Percentiles rank a stretch among this genome's conserved stretches.
These are phyloP conservation scores for Corylus heterophylla DNA, from an alignment of 306 rosid species.

Conservation along the genomic window DNA sequence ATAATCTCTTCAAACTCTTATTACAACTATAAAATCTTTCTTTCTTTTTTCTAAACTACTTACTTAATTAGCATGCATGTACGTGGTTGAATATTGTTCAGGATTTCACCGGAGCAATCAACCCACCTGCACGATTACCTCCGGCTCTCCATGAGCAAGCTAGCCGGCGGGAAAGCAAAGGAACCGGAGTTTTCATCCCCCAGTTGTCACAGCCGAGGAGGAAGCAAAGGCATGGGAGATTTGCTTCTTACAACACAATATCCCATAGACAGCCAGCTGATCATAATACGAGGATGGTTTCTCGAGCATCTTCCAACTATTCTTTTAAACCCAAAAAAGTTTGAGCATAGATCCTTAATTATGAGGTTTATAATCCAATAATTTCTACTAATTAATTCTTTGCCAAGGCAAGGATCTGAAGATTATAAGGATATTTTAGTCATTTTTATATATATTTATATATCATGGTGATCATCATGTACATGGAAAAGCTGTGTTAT, in stretches of 20 bases:
- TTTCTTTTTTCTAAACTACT: no score
- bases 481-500: constrained; percentile 41
- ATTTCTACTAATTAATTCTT: constrained; percentile 30
- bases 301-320: constrained; percentile 43
- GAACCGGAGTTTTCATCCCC: constrained; percentile 88
- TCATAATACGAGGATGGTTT: constrained; percentile 42
- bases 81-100: constrained; percentile 16
- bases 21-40: no score
- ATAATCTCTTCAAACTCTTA: background rate
- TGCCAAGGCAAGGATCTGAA: constrained; percentile 42
- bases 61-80: no score
- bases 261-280: constrained; percentile 43
- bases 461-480: constrained; percentile 41
- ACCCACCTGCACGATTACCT: constrained; percentile 41
- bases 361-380: constrained; percentile 26
- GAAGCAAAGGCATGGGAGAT: constrained; percentile 56
- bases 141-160: constrained; percentile 33
- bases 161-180: constrained; percentile 66
- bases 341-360: constrained; percentile 25
- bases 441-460: constrained; percentile 2
- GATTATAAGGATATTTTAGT: background rate
- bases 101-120: constrained; percentile 47
- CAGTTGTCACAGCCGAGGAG: constrained; percentile 61
- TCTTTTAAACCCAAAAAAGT: constrained; percentile 45
- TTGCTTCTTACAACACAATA: constrained; percentile 48